Evolutionary conservation across 1,139 yeast genomes (phyloP).

Genomic region (Yamadazyma jaroonii): DNA sequence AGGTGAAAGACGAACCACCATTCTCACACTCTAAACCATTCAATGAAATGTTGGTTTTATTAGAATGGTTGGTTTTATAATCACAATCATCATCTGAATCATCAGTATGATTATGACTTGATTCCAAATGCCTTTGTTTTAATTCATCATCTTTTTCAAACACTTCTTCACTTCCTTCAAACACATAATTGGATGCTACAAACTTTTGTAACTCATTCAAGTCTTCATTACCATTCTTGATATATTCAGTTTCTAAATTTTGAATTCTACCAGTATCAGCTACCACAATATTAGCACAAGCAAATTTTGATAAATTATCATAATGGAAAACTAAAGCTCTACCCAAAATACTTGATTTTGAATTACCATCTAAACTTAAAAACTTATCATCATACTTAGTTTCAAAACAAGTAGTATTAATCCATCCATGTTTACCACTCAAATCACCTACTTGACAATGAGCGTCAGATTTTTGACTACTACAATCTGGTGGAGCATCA

Average conservation of each 20-base stretch:
- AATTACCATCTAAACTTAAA: conserved; percentile 46
- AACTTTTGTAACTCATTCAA: conserved; percentile 20
- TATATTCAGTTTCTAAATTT: conserved; percentile 25
- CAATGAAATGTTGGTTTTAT: conserved; percentile 14
- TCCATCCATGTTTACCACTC: conserved; percentile 62
- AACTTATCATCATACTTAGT: conserved; percentile 52
- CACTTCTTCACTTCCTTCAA: conserved; percentile 16
- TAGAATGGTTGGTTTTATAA: conserved; percentile 6
- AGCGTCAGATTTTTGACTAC: conserved; percentile 44
- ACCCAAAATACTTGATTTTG: conserved; percentile 51
- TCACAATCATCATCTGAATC: conserved; percentile 10
- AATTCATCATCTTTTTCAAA: conserved; percentile 15
- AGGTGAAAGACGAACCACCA: conserved; percentile 7
- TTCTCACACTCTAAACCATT: conserved; percentile 17
- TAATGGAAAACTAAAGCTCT: conserved; percentile 52
- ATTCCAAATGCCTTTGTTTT: conserved; percentile 9
- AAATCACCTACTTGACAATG: conserved; percentile 61
- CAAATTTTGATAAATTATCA: conserved; percentile 48
- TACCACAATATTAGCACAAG: conserved; percentile 54
- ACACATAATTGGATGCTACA: conserved; percentile 17
- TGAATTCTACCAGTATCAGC: conserved; percentile 26
- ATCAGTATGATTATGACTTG: conserved; percentile 4
- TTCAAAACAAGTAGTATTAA: conserved; percentile 54
- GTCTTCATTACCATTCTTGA: conserved; percentile 17
- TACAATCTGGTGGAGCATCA: conserved; percentile 44